Percentiles rank a stretch among this genome's conserved stretches.
Evolutionary conservation across 257 asterid species (phyloP).

Genomic region (Forsythia suspensa): DNA sequence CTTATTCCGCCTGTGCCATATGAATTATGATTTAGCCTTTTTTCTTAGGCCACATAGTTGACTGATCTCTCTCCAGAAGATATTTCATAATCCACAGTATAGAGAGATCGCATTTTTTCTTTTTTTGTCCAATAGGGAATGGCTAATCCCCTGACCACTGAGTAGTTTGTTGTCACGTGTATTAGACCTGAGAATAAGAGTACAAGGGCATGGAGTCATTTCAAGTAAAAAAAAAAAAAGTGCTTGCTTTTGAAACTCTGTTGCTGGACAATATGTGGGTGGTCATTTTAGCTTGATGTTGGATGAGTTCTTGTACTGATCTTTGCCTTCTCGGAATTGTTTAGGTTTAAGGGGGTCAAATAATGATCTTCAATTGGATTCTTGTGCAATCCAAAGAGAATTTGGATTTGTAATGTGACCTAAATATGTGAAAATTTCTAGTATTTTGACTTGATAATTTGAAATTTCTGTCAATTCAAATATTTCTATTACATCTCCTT

Average conservation of each 20-base stretch:
- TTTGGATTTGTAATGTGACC: too few relatives aligned
- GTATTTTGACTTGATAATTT: too few relatives aligned
- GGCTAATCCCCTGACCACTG: neutral
- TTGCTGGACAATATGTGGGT: neutral
- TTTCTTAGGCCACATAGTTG: too few relatives aligned
- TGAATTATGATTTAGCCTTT: neutral
- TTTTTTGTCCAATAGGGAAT: too few relatives aligned
- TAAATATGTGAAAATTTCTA: too few relatives aligned
- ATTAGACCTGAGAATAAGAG: neutral
- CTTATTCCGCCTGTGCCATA: neutral
- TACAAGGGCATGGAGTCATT: neutral
- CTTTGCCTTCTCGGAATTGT: too few relatives aligned
- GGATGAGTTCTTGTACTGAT: neutral
- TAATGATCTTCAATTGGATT: too few relatives aligned
- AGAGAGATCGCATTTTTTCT: neutral
- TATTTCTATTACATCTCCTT: too few relatives aligned
- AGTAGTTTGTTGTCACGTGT: neutral
- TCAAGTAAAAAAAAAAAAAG: too few relatives aligned
- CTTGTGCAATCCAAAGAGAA: neutral
- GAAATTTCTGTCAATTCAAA: too few relatives aligned
- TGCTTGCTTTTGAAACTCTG: neutral
- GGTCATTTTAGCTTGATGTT: neutral
- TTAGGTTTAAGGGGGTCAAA: neutral
- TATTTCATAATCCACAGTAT: too few relatives aligned
- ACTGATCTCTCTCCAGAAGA: too few relatives aligned